A percentile compares a stretch with the other conserved stretches of the same genome.
Evolutionary conservation across 1,284 basidiomycete species (phyloP).

Genomic region (Peniophora sp.): DNA sequence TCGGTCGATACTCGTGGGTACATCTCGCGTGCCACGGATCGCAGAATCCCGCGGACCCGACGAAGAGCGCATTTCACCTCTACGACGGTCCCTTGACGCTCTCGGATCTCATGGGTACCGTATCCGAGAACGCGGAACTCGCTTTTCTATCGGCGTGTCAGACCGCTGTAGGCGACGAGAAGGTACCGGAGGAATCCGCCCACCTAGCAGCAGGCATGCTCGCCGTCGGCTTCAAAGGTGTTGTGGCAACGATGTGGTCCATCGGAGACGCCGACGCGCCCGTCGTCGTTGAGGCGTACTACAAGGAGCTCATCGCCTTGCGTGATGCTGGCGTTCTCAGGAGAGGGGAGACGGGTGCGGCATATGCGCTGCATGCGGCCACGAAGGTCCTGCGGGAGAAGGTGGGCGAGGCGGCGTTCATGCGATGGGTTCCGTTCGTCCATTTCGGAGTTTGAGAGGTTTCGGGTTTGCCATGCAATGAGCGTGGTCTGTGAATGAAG

Average conservation of each 20-base stretch:
- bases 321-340: not conserved
- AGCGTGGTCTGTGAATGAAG: too few relatives aligned
- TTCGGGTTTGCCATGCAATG: too few relatives aligned
- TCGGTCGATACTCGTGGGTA: not conserved
- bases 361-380: slow-evolving; percentile 4
- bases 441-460: not conserved
- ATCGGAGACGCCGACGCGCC: slow-evolving; percentile 10
- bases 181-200: not conserved
- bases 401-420: not conserved
- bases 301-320: not conserved
- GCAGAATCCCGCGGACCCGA: not conserved
- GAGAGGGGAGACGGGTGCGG: not conserved
- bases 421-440: not conserved
- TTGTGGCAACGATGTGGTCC: slow-evolving; percentile 18
- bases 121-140: not conserved
- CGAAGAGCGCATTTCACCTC: not conserved
- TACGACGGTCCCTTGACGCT: not conserved
- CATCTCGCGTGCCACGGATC: not conserved
- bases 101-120: not conserved
- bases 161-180: not conserved
- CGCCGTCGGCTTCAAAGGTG: slow-evolving; percentile 14
- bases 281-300: slow-evolving; percentile 8
- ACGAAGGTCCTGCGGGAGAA: not conserved
- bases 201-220: slow-evolving; percentile 18
- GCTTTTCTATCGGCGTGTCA: not conserved